Conservation (phyloP, 1,284 basidiomycete genomes). For the Wallemia ichthyophaga region DNA sequence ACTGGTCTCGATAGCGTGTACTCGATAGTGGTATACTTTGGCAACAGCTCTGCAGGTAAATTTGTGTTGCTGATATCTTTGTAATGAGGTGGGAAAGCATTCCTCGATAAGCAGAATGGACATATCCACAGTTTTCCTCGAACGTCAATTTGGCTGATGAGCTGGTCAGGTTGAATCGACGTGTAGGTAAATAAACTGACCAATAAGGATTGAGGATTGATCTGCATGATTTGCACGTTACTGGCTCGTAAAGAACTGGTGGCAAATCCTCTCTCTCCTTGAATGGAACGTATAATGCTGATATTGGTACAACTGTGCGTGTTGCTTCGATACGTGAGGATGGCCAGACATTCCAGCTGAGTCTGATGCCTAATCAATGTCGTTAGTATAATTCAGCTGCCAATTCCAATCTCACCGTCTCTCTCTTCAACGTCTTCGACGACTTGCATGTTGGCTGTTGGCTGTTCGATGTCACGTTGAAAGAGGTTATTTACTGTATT, state of each 20-base stretch:
- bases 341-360: conserved; percentile 98
- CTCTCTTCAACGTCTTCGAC: not conserved
- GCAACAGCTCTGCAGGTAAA: conserved; percentile 74
- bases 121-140: conserved; percentile 98
- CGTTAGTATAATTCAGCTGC: not conserved
- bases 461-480: not conserved
- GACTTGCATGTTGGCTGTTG: not conserved
- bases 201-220: conserved; percentile 95
- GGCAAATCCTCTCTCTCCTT: conserved; percentile 85
- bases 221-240: conserved; percentile 92
- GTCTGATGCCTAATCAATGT: conserved; percentile 32
- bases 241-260: conserved; percentile 88
- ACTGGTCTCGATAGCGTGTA: conserved; percentile 79
- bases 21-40: conserved; percentile 98
- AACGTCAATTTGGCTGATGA: conserved; percentile 72
- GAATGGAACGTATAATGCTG: conserved; percentile 87
- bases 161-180: not conserved
- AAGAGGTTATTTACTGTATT: not conserved
- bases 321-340: conserved; percentile 92
- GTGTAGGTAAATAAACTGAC: conserved; percentile 19
- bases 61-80: conserved; percentile 96
- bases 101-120: conserved; percentile 86
- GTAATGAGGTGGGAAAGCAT: conserved; percentile 94
- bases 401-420: not conserved
- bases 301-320: conserved; percentile 87